These are phyloP conservation scores for Colletotrichum salicis DNA, from an alignment of 2,329 filamentous ascomycete genomes.

Conservation along the genomic window DNA sequence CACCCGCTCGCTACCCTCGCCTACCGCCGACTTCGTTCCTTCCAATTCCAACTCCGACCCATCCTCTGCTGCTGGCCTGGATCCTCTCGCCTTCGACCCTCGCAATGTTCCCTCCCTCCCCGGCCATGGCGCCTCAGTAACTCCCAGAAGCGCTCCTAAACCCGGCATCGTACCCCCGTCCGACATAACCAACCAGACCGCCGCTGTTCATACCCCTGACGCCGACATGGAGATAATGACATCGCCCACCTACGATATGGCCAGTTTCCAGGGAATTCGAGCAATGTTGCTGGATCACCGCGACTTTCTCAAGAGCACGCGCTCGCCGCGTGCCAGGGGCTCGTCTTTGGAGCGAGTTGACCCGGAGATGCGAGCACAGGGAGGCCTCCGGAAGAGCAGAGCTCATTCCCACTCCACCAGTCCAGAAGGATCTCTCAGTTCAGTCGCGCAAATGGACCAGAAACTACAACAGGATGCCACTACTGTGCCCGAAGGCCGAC, in stretches of 20 bases:
- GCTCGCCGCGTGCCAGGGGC: constrained; percentile 39
- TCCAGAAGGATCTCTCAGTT: constrained; percentile 42
- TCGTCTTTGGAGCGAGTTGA: constrained; percentile 49
- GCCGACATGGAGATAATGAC: constrained; percentile 43
- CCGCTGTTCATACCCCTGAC: constrained; percentile 35
- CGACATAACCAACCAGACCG: constrained; percentile 35
- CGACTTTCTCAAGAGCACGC: constrained; percentile 43
- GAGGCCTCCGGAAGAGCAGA: constrained; percentile 34
- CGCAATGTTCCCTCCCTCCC: constrained; percentile 49
- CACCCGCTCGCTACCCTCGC: constrained; percentile 25
- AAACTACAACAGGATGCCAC: constrained; percentile 36
- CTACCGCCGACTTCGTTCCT: constrained; percentile 9
- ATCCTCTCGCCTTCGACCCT: constrained; percentile 20
- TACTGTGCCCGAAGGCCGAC: constrained; percentile 42
- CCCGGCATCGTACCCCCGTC: constrained; percentile 41
- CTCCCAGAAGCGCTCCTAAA: constrained; percentile 46
- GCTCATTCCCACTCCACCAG: constrained; percentile 39
- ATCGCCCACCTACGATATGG: constrained; percentile 46
- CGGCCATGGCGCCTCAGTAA: constrained; percentile 51
- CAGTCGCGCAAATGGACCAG: constrained; percentile 31
- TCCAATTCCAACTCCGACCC: background rate
- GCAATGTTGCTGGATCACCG: constrained; percentile 50
- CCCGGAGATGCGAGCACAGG: constrained; percentile 42
- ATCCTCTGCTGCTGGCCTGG: constrained; percentile 39
- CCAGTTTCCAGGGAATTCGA: constrained; percentile 47